These are phyloP conservation scores for Diplotaxis tenuifolia DNA, from an alignment of 345 rosid genomes.

Conservation along the genomic window DNA sequence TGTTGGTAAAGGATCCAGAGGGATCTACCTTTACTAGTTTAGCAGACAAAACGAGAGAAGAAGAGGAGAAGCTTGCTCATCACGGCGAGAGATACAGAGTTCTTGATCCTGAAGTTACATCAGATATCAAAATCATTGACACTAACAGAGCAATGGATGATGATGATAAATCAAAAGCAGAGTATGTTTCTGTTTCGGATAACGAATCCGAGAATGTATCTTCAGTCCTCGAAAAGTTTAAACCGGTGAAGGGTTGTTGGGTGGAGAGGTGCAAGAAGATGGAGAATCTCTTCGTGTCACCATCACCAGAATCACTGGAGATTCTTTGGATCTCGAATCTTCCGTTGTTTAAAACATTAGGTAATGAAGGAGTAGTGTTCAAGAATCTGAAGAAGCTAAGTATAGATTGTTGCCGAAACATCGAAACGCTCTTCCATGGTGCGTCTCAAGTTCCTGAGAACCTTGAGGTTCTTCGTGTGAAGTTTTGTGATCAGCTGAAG, in stretches of 20 bases:
- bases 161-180: constrained; percentile 31
- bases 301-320: constrained; percentile 26
- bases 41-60: background rate
- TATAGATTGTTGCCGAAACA: constrained; percentile 51
- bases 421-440: constrained; percentile 26
- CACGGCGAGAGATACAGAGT: constrained; percentile 1
- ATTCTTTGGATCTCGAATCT: constrained; percentile 49
- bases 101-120: constrained; percentile 25
- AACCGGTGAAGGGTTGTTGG: constrained; percentile 43
- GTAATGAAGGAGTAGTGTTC: constrained; percentile 26
- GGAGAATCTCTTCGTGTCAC: constrained; percentile 26
- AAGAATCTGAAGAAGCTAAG: constrained; percentile 41
- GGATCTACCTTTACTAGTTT: background rate
- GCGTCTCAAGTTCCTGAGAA: constrained; percentile 4
- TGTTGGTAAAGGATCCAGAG: background rate
- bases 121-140: background rate
- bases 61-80: constrained; percentile 1
- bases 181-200: constrained; percentile 37
- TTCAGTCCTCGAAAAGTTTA: constrained; percentile 32
- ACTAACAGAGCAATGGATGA: constrained; percentile 39
- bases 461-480: constrained; percentile 29
- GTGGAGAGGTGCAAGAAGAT: constrained; percentile 44
- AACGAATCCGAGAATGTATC: constrained; percentile 27
- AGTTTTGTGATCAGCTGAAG: constrained; percentile 36
- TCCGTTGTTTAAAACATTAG: constrained; percentile 32